Base-by-base conservation (phyloP, 2,329 filamentous ascomycete species). In the Trematosphaeria pertusa region DNA sequence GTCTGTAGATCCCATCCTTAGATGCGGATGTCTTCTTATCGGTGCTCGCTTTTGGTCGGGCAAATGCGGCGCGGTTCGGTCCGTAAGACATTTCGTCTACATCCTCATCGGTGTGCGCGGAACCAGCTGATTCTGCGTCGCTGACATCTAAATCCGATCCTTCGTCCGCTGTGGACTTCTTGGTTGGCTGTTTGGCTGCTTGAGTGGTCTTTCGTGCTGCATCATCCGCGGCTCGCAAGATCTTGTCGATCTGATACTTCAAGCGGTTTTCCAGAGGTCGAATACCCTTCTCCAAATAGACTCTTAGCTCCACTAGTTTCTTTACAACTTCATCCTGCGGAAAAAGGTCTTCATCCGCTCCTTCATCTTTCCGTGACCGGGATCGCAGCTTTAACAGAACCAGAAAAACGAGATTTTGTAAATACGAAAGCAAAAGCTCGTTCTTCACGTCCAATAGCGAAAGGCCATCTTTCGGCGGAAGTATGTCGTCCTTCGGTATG, bases 371-470 rank as follows among this genome's bases (percentile, higher is more conserved):
- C 0, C 63, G 33, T 46, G 53, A 56, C 7, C 57, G 72, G 61
- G 59, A 75, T 58, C 59, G 85, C 15, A 97, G 73, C 65, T 95
- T 93, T 28, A 95, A 74, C 1, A 96, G 77, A 34, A 96, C 87
- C 31, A 96, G 77, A 60, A 96, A 96, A 34, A 94, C 89, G 3
- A 97, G 84, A 64, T 96, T 95, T 65, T 99, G 93, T 0, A 99
- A 80, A 73, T 99, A 99, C 3, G 93, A 93, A 30, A 99, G 85
- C 14, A 99, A 85, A n/a, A 99, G 81, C 69, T 99, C 94, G 74
- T 95, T 97, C 77, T 99, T 99, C 56, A 90, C 86, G 68, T 97
- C 91, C 64, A 99, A 86, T 1, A 99, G 84, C 0, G 94, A 97
- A 48, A 99, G 94, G 66, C 94, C 93, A 62, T 96, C 86, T 55